Percentiles rank a stretch among this genome's conserved stretches.
Conservation (phyloP, 2,329 filamentous ascomycete species). For the Botrytis galanthina region DNA sequence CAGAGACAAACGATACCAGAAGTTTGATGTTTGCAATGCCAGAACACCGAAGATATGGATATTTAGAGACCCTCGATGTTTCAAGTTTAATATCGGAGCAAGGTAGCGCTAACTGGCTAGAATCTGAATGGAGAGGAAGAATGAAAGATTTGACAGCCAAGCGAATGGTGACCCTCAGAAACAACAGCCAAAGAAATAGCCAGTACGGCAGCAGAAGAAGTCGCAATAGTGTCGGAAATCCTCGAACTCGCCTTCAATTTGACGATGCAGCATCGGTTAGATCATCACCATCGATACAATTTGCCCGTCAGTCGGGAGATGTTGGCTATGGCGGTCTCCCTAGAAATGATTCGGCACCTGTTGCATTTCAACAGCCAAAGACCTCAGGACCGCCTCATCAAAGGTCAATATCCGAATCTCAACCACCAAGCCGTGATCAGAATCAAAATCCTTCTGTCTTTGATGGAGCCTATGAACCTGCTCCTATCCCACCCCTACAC, state of each 20-base stretch:
- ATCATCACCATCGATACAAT: conserved; percentile 49
- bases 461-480: conserved; percentile 33
- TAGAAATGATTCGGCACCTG: conserved; percentile 52
- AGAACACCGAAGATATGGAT: conserved; percentile 81
- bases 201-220: conserved; percentile 57
- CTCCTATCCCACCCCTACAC: conserved; percentile 35
- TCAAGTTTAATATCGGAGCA: conserved; percentile 74
- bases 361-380: conserved; percentile 24
- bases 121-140: conserved; percentile 84
- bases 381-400: conserved; percentile 25
- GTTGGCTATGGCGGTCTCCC: conserved; percentile 25
- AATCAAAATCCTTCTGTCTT: conserved; percentile 27
- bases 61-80: conserved; percentile 86
- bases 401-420: conserved; percentile 39
- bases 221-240: conserved; percentile 53
- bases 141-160: conserved; percentile 84
- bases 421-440: conserved; percentile 32
- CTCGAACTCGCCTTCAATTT: conserved; percentile 55
- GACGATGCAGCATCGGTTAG: conserved; percentile 51
- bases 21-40: conserved; percentile 99
- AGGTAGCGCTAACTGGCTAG: conserved; percentile 74
- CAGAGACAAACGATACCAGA: conserved; percentile 80
- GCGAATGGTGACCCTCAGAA: conserved; percentile 64
- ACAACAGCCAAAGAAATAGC: conserved; percentile 42
- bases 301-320: conserved; percentile 29